A percentile compares a stretch with the other conserved stretches of the same genome.
These are phyloP conservation scores for Thalassiosira mediterranea DNA, from an alignment of 352 stramenopile genomes.

Conservation along the genomic window DNA sequence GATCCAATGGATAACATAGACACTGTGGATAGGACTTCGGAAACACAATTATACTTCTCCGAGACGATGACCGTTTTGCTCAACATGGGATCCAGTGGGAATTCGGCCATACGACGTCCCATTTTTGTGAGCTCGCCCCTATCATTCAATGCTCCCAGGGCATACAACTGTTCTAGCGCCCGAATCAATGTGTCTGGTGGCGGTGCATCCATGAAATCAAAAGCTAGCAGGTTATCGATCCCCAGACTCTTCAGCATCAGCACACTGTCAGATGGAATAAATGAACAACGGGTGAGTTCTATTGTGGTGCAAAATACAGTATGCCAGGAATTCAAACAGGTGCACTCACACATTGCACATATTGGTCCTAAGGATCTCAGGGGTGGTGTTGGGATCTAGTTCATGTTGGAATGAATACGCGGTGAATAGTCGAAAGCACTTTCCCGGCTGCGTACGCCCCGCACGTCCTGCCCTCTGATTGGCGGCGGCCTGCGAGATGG, in stretches of 20 bases:
- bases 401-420: constrained; percentile 98
- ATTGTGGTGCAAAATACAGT: too few relatives aligned
- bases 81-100: constrained; percentile 98
- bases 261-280: too few relatives aligned
- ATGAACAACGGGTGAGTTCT: too few relatives aligned
- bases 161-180: constrained; percentile 98
- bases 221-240: constrained; percentile 99
- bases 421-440: constrained; percentile 99
- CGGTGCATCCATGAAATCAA: constrained; percentile 99
- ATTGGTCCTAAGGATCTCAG: constrained; percentile 98
- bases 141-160: constrained; percentile 98
- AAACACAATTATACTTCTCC: constrained; percentile 83
- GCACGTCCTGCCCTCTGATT: constrained; percentile 90
- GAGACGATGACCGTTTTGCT: constrained; percentile 98
- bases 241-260: constrained; percentile 98
- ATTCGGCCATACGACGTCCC: constrained; percentile 98
- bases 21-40: constrained; percentile 95
- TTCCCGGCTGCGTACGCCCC: constrained; percentile 95
- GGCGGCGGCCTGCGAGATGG: constrained; percentile 95
- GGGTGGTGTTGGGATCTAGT: constrained; percentile 96
- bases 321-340: constrained; percentile 2
- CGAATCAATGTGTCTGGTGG: constrained; percentile 98
- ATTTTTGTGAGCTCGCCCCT: constrained; percentile 96
- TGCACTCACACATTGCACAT: constrained; percentile 96
- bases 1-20: constrained; percentile 99